Conservation (phyloP, 148 eudicot genomes). For the Persicaria tinctoria region DNA sequence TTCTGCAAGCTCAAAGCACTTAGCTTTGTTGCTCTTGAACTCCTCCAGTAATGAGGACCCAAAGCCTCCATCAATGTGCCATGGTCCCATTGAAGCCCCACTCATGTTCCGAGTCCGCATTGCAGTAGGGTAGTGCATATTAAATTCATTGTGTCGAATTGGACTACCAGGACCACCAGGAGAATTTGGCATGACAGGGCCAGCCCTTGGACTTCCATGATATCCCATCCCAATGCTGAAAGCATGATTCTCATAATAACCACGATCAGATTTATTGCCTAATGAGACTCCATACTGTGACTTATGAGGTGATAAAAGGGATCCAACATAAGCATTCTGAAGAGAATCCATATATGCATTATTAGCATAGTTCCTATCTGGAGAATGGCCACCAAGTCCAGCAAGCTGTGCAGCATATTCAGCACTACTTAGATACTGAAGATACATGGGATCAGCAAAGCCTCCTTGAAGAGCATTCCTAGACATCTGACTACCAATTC, state of each 20-base stretch:
- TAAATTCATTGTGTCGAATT: constrained; percentile 63
- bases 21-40: constrained; percentile 87
- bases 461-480: constrained; percentile 49
- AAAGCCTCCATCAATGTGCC: constrained; percentile 67
- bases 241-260: constrained; percentile 66
- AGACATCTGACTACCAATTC: constrained; percentile 49
- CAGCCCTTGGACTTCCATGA: constrained; percentile 79
- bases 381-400: constrained; percentile 58
- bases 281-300: constrained; percentile 55
- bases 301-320: constrained; percentile 67
- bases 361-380: constrained; percentile 51
- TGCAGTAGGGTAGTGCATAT: constrained; percentile 47
- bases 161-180: constrained; percentile 87
- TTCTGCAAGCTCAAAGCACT: constrained; percentile 83
- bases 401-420: constrained; percentile 69
- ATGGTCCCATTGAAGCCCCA: constrained; percentile 71
- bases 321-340: constrained; percentile 75
- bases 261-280: constrained; percentile 60
- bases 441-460: constrained; percentile 71
- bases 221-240: constrained; percentile 80
- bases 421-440: constrained; percentile 66
- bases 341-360: constrained; percentile 51
- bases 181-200: constrained; percentile 65
- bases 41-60: constrained; percentile 85
- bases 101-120: constrained; percentile 49